Evolutionary conservation across 257 asterid species (phyloP).

Genomic region (Avicennia marina): DNA sequence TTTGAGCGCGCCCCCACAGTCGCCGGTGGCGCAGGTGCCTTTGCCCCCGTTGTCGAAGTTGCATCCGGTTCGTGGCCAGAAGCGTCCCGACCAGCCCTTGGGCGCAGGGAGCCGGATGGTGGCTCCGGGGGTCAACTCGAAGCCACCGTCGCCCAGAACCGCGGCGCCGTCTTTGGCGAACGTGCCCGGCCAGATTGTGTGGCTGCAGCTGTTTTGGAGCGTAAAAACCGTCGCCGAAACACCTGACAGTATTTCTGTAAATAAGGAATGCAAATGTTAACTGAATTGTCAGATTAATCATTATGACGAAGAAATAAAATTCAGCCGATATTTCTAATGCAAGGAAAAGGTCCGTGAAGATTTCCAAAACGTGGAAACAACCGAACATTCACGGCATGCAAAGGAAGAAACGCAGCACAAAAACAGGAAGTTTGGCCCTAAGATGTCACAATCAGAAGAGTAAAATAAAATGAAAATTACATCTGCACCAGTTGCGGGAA

Average conservation of each 20-base stretch:
- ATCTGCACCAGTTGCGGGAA: too few relatives aligned
- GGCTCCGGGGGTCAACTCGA: neutral
- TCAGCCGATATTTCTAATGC: neutral
- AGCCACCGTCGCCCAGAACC: neutral
- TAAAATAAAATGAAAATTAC: too few relatives aligned
- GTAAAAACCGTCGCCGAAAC: neutral
- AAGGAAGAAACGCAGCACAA: too few relatives aligned
- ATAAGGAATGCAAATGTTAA: neutral
- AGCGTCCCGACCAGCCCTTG: neutral
- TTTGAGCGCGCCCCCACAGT: neutral
- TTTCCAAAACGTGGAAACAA: neutral
- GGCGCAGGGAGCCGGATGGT: neutral
- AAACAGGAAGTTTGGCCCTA: too few relatives aligned
- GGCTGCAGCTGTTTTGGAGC: neutral
- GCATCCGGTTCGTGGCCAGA: neutral
- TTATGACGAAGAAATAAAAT: neutral
- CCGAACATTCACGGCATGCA: too few relatives aligned
- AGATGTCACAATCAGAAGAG: too few relatives aligned
- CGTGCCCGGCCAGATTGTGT: neutral
- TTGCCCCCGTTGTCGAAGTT: neutral
- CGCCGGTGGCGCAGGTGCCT: neutral
- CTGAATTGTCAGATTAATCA: neutral
- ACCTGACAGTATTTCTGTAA: conserved; percentile 28
- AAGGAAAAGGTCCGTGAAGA: neutral
- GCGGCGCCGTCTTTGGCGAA: neutral